phyloP scores from a whole-genome alignment of 2,329 filamentous ascomycete genomes.

The Hypoxylon sp. region DNA sequence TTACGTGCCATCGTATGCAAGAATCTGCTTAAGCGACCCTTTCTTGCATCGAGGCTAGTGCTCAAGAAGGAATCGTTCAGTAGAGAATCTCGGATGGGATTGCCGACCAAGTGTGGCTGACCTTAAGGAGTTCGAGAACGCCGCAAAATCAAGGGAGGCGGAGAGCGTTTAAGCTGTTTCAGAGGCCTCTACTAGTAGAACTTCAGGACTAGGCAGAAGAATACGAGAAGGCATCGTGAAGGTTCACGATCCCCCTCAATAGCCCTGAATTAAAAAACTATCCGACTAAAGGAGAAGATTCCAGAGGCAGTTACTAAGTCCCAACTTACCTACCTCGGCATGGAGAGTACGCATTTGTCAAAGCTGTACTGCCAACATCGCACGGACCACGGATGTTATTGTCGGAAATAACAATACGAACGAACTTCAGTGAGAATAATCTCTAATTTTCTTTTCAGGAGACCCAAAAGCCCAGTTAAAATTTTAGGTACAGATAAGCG shows the following conservation, averaged over 20 bases:
- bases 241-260: slow-evolving; percentile 33
- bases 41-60: slow-evolving; percentile 13
- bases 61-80: slow-evolving; percentile 25
- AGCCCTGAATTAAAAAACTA: slow-evolving; percentile 7
- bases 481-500: slow-evolving; percentile 26
- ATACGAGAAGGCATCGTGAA: slow-evolving; percentile 17
- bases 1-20: slow-evolving; percentile 11
- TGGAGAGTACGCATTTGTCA: slow-evolving; percentile 3
- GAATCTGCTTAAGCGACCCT: slow-evolving; percentile 33
- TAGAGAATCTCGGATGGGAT: slow-evolving; percentile 35
- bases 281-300: background rate
- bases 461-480: slow-evolving; percentile 17
- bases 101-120: slow-evolving; percentile 25
- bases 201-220: slow-evolving; percentile 19
- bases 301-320: slow-evolving; percentile 3
- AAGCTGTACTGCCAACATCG: background rate
- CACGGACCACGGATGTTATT: slow-evolving; percentile 10
- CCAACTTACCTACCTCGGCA: background rate
- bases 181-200: slow-evolving; percentile 18
- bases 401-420: slow-evolving; percentile 24
- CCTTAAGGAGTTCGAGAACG: slow-evolving; percentile 9
- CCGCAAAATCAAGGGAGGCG: slow-evolving; percentile 26
- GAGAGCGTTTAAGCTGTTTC: slow-evolving; percentile 31
- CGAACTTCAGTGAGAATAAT: background rate
- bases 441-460: slow-evolving; percentile 1